phyloP scores from a whole-genome alignment of 805 yeast species.

The Zygotorulaspora florentina region DNA sequence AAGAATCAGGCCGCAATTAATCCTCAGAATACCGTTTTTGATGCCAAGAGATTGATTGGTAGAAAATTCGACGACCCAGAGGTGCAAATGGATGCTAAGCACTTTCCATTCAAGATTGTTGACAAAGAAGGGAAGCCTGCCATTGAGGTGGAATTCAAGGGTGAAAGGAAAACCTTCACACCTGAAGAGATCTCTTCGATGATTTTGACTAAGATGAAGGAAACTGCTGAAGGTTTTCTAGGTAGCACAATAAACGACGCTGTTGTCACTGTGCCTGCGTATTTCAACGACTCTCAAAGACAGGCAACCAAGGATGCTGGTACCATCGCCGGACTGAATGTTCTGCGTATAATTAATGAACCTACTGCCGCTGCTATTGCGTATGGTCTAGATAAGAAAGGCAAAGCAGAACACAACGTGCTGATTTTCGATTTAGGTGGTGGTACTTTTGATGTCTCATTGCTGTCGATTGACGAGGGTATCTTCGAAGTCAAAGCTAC shows the following conservation, averaged over 20 bases:
- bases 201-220: constrained; percentile 87
- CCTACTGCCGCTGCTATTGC: constrained; percentile 98
- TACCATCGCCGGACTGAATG: constrained; percentile 92
- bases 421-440: constrained; percentile 95
- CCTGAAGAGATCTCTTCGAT: constrained; percentile 95
- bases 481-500: constrained; percentile 95
- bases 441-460: constrained; percentile 96
- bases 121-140: constrained; percentile 73
- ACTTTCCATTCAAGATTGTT: constrained; percentile 78
- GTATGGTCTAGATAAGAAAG: constrained; percentile 80
- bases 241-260: constrained; percentile 83
- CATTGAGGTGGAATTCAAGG: constrained; percentile 76
- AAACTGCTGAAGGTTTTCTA: constrained; percentile 82
- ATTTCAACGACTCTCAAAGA: constrained; percentile 96
- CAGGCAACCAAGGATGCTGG: constrained; percentile 99
- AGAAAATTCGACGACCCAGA: constrained; percentile 77
- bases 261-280: constrained; percentile 94
- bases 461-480: constrained; percentile 90
- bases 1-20: constrained; percentile 96
- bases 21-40: constrained; percentile 86
- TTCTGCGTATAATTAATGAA: constrained; percentile 90
- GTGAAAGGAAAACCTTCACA: constrained; percentile 80
- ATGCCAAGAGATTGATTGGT: constrained; percentile 91
- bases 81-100: constrained; percentile 75
- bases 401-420: constrained; percentile 79